Conservation (phyloP, 139 green algal genomes). For the Micractinium sp. region DNA sequence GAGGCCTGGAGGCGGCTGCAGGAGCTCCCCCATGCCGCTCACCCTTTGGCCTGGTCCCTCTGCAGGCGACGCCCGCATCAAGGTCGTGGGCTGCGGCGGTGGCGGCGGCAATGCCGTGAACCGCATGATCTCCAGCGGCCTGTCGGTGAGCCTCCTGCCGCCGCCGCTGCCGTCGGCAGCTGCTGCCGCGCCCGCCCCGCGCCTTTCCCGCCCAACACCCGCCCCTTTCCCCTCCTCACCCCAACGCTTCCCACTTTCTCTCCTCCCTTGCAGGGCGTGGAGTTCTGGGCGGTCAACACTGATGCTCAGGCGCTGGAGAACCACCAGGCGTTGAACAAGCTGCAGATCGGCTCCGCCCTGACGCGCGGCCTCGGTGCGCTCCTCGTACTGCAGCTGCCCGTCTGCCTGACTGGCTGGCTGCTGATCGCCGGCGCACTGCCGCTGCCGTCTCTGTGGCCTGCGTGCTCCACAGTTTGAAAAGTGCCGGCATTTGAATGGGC, state of each 20-base stretch:
- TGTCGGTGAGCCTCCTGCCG: constrained; percentile 71
- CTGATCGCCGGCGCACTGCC: too few relatives aligned
- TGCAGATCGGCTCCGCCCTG: constrained; percentile 92
- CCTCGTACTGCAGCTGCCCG: not conserved
- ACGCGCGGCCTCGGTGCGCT: constrained; percentile 89
- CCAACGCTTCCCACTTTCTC: not conserved
- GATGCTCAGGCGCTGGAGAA: constrained; percentile 94
- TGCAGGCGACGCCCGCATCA: constrained; percentile 60
- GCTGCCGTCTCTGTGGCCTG: too few relatives aligned
- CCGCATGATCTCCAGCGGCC: constrained; percentile 92
- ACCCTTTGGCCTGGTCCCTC: not conserved
- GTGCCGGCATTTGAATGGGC: too few relatives aligned
- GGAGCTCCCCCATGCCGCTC: not conserved
- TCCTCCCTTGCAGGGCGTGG: constrained; percentile 78
- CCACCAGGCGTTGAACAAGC: constrained; percentile 82
- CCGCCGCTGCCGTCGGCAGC: not conserved
- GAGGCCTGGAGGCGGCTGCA: not conserved
- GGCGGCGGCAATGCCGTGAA: constrained; percentile 97
- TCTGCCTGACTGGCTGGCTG: not conserved
- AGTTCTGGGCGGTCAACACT: constrained; percentile 98
- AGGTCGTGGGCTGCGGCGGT: constrained; percentile 94
- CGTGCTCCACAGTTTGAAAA: too few relatives aligned
- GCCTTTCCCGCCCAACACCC: not conserved
- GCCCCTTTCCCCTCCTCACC: not conserved
- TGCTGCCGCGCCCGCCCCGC: not conserved